Evolutionary conservation across 768 basidiomycete genomes (phyloP).

Genomic region (Fibroporia radiculosa): DNA sequence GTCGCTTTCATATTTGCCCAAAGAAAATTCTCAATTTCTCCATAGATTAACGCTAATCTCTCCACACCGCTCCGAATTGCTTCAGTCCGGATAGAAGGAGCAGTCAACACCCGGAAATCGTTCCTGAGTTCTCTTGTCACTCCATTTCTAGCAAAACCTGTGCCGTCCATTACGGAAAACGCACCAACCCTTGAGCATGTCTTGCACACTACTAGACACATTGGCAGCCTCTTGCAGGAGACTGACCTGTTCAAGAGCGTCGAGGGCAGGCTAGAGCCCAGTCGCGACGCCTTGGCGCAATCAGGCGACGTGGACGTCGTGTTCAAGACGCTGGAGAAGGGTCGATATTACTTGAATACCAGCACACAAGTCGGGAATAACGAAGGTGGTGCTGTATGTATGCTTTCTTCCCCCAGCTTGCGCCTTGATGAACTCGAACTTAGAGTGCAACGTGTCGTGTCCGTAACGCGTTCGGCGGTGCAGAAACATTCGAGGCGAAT

Average conservation of each 20-base stretch:
- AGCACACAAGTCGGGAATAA: slow-evolving; percentile 90
- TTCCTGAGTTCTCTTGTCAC: slow-evolving; percentile 78
- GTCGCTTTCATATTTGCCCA: slow-evolving; percentile 15
- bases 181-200: slow-evolving; percentile 49
- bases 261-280: slow-evolving; percentile 53
- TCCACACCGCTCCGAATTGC: slow-evolving; percentile 60
- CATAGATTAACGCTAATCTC: slow-evolving; percentile 61
- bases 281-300: slow-evolving; percentile 44
- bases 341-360: slow-evolving; percentile 70
- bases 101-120: slow-evolving; percentile 60
- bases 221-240: slow-evolving; percentile 57
- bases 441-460: slow-evolving; percentile 76
- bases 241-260: slow-evolving; percentile 75
- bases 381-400: slow-evolving; percentile 85
- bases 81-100: slow-evolving; percentile 77
- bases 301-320: slow-evolving; percentile 71
- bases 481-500: slow-evolving; percentile 80
- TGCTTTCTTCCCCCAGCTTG: background rate
- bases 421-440: background rate
- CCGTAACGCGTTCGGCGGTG: slow-evolving; percentile 87
- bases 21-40: background rate
- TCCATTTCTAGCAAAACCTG: slow-evolving; percentile 42
- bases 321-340: slow-evolving; percentile 68
- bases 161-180: slow-evolving; percentile 4
- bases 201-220: slow-evolving; percentile 57